Evolutionary conservation across 768 basidiomycete species (phyloP), one percentile per base, ranked within the genome.

Genomic region (Exsudoporus frostii): DNA sequence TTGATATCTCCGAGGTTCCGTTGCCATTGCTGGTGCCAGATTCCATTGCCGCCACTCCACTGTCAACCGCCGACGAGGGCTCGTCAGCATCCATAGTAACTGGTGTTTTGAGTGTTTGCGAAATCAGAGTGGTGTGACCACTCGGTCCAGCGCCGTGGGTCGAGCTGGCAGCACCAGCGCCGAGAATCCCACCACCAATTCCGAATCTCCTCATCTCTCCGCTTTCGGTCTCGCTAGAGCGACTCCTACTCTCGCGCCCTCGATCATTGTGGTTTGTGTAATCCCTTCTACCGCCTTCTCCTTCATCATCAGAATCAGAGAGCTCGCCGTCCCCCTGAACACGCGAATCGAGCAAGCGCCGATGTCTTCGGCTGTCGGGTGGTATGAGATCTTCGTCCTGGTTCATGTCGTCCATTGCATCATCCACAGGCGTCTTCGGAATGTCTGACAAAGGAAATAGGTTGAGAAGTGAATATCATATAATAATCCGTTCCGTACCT

Each of bases 261-360:
- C 73, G 74, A 32, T 83, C 78, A 25, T 77, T 76, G 67, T 88
- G 82, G 34, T 74, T 74, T 9, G 79, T 73, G 53, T 85, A 84
- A 60, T 93, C 79, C 53, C 86, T 77, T 50, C 94, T 80, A 1
- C 86, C 90, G 41, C 91, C 94, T 61, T 89, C 88, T 17, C 92
- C 95, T 72, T 99, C 97, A 66, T 99, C 97, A 58, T 99, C 97
- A 2, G 97, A 98, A 69, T 99, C 97, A 7, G 93, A 97, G 13
- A 97, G 78, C 64, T 95, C 92, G 20, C 88, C 89, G 37, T 96
- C 92, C 5, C 80, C 82, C 67, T 94, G 93, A 55, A 88, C 78
- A 22, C 86, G 78, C 22, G 85, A 80, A 66, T 99, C 96, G 32
- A 94, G 80, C 9, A 92, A 71, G 15, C 86, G 81, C 60, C 81